Evolutionary conservation across 2,329 filamentous ascomycete genomes (phyloP).

Genomic region (Colletotrichum paranaense): DNA sequence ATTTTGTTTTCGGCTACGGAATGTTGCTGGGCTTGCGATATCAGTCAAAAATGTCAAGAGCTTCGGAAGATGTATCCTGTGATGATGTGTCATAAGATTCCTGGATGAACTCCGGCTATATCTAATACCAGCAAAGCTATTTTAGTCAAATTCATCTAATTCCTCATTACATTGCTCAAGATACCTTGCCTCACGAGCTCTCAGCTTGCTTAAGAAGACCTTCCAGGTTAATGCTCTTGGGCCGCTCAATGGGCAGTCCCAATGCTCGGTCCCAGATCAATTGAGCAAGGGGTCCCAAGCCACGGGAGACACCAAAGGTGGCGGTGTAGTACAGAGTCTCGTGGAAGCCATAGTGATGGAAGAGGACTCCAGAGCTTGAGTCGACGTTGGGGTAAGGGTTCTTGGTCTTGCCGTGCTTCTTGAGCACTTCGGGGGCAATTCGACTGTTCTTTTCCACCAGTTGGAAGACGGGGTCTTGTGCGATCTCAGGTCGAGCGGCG

Average conservation of each 20-base stretch:
- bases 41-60: neutral
- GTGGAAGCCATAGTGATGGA: conserved; percentile 98
- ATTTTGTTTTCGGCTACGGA: no score
- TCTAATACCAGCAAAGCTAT: neutral
- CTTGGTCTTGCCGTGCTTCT: conserved; percentile 97
- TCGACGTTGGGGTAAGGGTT: conserved; percentile 99
- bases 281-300: conserved; percentile 90
- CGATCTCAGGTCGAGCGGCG: conserved; percentile 84
- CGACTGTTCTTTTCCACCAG: conserved; percentile 94
- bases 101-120: conserved; percentile 24
- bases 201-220: conserved; percentile 80
- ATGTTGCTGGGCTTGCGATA: no score
- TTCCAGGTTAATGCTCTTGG: conserved; percentile 95
- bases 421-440: conserved; percentile 90
- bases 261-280: conserved; percentile 96
- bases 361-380: conserved; percentile 90
- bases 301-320: conserved; percentile 76
- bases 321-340: conserved; percentile 95
- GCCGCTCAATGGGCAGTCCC: conserved; percentile 94
- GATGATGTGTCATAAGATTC: neutral
- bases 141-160: neutral
- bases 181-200: conserved; percentile 46
- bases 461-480: conserved; percentile 89
- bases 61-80: neutral
- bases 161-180: neutral